Evolutionary conservation across 108 stramenopile species (phyloP).

Genomic region (Fragilariopsis cylindrus): DNA sequence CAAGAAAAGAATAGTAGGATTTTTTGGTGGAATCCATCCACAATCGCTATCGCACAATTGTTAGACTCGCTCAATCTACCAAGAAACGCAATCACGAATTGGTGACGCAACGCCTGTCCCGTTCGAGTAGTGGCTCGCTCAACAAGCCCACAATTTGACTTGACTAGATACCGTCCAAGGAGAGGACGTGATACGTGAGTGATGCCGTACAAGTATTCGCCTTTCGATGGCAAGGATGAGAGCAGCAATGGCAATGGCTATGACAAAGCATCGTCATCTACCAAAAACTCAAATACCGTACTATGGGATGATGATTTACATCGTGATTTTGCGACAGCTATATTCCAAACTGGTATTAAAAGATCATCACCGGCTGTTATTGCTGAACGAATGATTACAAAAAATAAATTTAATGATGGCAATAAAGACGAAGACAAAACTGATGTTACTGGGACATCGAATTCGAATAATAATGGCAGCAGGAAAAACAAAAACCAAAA

Average conservation of each 20-base stretch:
- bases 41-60: no score
- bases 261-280: not conserved
- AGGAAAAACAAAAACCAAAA: not conserved
- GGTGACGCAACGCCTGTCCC: no score
- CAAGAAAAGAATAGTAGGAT: no score
- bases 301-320: slow-evolving; percentile 10
- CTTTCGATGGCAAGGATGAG: not conserved
- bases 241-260: not conserved
- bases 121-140: no score
- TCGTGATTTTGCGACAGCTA: slow-evolving; percentile 5
- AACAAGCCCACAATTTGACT: no score
- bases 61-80: no score
- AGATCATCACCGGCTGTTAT: slow-evolving; percentile 23
- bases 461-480: not conserved
- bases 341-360: slow-evolving; percentile 9
- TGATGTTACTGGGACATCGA: not conserved
- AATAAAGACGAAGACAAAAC: not conserved
- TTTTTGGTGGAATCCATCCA: no score
- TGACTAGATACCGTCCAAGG: no score
- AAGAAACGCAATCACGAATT: no score
- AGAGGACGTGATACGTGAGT: no score
- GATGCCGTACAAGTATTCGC: no score
- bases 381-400: slow-evolving; percentile 19
- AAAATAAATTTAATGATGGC: slow-evolving; percentile 4
- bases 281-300: not conserved